Evolutionary conservation across 331 rosid genomes (phyloP).

Genomic region (Stylosanthes scabra): DNA sequence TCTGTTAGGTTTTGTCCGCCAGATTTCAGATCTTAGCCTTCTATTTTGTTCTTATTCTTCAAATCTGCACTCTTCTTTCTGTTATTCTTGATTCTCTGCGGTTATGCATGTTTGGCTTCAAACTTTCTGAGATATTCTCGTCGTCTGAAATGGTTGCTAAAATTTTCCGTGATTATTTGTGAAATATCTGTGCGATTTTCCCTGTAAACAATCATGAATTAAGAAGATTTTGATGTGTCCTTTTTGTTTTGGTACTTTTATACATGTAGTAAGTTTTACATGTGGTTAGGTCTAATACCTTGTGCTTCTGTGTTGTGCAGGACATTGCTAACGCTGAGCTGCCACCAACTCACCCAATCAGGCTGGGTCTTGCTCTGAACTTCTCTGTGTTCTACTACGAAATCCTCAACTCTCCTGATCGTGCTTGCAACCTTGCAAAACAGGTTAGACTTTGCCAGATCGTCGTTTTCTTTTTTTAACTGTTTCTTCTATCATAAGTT

Average conservation of each 20-base stretch:
- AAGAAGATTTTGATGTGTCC: conserved; percentile 3
- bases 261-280: neutral
- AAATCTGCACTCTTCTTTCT: neutral
- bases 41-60: neutral
- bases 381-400: conserved; percentile 94
- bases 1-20: conserved; percentile 22
- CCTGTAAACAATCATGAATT: neutral
- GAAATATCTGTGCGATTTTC: neutral
- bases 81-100: neutral
- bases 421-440: conserved; percentile 97
- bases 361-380: conserved; percentile 94
- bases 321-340: conserved; percentile 89
- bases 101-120: neutral
- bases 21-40: neutral
- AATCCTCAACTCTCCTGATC: conserved; percentile 94
- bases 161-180: neutral
- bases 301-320: conserved; percentile 41
- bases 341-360: conserved; percentile 96
- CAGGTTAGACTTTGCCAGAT: conserved; percentile 61
- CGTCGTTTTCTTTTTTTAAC: neutral
- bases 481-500: conserved; percentile 1
- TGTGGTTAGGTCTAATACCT: neutral
- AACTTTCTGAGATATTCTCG: neutral
- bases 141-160: neutral
- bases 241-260: conserved; percentile 2